Percentiles rank a stretch among this genome's conserved stretches.
Conservation (phyloP, 1,284 basidiomycete species). For the Ceratobasidium sp. region DNA sequence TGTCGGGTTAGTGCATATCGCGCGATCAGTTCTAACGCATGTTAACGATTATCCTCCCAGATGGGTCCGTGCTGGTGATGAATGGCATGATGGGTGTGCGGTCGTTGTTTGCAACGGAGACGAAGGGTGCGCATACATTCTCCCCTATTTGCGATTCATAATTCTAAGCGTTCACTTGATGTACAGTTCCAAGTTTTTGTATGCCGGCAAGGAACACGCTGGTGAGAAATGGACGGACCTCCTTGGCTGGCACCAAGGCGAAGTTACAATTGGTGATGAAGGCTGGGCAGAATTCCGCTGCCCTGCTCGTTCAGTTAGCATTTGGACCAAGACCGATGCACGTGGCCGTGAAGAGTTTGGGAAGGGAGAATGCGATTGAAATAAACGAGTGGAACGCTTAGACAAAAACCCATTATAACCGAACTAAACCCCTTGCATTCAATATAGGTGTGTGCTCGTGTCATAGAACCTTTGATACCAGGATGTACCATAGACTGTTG, state of each 20-base stretch:
- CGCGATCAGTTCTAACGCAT: neutral
- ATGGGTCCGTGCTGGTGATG: conserved; percentile 60
- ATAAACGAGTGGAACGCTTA: too few relatives aligned
- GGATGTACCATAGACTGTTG: conserved; percentile 16
- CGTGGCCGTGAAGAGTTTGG: conserved; percentile 50
- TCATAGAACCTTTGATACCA: conserved; percentile 6
- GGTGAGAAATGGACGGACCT: conserved; percentile 64
- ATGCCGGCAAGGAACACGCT: conserved; percentile 52
- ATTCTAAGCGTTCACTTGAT: neutral
- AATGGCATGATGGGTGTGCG: conserved; percentile 58
- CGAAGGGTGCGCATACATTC: conserved; percentile 46
- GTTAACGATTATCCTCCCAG: conserved; percentile 40
- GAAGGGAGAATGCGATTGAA: neutral
- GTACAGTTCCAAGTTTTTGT: conserved; percentile 2
- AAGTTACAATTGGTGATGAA: conserved; percentile 61
- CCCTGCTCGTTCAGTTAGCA: conserved; percentile 55
- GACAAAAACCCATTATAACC: too few relatives aligned
- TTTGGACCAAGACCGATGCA: conserved; percentile 59
- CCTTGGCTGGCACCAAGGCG: conserved; percentile 61
- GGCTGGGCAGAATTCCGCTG: conserved; percentile 61
- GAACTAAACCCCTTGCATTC: too few relatives aligned
- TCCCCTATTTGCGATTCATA: neutral
- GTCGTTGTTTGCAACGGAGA: conserved; percentile 54
- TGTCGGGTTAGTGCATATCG: conserved; percentile 41
- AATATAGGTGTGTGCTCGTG: neutral